Base-by-base conservation (phyloP, 2,329 filamentous ascomycete species). In the Claviceps sp. region DNA sequence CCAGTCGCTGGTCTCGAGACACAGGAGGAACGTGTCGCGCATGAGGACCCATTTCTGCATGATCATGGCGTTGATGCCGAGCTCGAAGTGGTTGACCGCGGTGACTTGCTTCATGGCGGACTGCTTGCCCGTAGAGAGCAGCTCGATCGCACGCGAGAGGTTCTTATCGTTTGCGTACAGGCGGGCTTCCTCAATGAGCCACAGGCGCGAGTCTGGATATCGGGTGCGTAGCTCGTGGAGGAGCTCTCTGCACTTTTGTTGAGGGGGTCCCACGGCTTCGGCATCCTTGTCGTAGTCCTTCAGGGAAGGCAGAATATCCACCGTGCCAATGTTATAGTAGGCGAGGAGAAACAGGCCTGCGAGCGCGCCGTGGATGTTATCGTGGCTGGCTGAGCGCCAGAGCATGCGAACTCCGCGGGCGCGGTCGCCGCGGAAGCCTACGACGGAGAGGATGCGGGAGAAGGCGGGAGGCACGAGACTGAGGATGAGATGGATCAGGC, bases 401-500 rank as follows among this genome's bases (percentile, higher is more conserved):
- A 98, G 79, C 79, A 96, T 85, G 41, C 78, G 75, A 36, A 96
- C 75, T 9, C 90, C 93, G 41, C 84, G 78, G 55, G 88, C 81
- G 44, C 90, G 84, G 64, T 97, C 90, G 36, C 93, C 93, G 55
- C 81, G 83, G 70, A 97, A 97, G 1, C 93, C 93, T 34, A 96
- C 85, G 43, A 97, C 84, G 54, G 84, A 87, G 4, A 97, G 75
- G 1, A 98, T 77, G 52, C 82, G 85, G n/a, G 81, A 85, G 66
- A 97, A 95, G 0, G 90, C 81, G 0, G 93, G 93, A 0, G 93
- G 94, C 0, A 97, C 82, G 71, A 97, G 85, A 13, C 89, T 94
- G n/a, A 97, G 82, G 51, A 97, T 75, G 1, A 97, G 75, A 14
- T 94, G 76, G 1, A 97, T 71, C 36, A 94, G 77, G 3, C 93